Conservation (phyloP, 495 filamentous ascomycete genomes). For the Terfezia claveryi region DNA sequence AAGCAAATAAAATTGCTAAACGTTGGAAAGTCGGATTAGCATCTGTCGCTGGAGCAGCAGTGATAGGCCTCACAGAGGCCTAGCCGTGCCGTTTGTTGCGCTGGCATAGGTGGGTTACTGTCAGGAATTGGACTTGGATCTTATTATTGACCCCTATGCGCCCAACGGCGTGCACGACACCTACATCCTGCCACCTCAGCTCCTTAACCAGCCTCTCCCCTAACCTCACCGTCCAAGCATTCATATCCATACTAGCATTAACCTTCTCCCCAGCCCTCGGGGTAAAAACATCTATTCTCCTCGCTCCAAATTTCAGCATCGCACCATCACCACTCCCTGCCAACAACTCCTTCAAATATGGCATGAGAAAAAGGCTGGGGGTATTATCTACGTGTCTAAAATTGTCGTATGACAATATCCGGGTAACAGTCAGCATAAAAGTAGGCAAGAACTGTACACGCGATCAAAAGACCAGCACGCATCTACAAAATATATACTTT, state of each 20-base stretch:
- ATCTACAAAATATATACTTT: no score
- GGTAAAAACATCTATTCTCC: conserved; percentile 44
- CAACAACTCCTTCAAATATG: conserved; percentile 52
- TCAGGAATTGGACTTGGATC: conserved; percentile 60
- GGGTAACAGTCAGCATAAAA: no score
- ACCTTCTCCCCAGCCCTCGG: conserved; percentile 47
- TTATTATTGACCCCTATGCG: conserved; percentile 4
- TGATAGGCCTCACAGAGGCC: conserved; percentile 67
- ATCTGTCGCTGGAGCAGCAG: conserved; percentile 49
- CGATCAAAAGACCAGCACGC: no score
- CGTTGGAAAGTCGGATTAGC: conserved; percentile 72
- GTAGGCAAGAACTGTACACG: no score
- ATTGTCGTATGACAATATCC: no score
- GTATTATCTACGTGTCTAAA: no score
- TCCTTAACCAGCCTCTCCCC: conserved; percentile 59
- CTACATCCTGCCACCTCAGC: conserved; percentile 85
- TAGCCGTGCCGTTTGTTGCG: conserved; percentile 61
- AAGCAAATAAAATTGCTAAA: conserved; percentile 39
- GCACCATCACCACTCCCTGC: conserved; percentile 22
- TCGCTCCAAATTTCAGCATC: conserved; percentile 17
- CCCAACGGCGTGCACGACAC: conserved; percentile 38
- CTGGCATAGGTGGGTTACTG: conserved; percentile 61
- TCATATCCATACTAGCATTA: conserved; percentile 89
- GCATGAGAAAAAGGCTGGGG: no score
- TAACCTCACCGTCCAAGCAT: conserved; percentile 86